Base-by-base conservation (phyloP, 163 green algal species). In the Scenedesmus sp. region DNA sequence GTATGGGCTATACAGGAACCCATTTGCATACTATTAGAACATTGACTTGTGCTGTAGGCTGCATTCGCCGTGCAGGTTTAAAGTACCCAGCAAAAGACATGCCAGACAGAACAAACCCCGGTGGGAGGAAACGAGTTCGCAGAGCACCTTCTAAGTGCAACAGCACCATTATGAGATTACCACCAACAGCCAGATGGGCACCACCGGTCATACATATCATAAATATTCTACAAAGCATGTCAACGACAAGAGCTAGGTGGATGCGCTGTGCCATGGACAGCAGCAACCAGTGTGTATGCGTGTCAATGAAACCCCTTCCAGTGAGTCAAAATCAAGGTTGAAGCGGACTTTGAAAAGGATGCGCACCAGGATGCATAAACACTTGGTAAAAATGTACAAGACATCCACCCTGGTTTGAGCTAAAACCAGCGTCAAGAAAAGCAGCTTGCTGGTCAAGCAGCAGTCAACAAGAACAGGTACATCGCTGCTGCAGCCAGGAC, bases 401-500 rank as follows among this genome's bases (percentile, higher is more conserved):
- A 76, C 65, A 72, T 24, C 65, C 30, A 40, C 65, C 65, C 30
- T 76, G 65, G 65, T 76, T 40, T 1, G 12, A 7, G 65, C 12
- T 3, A 30, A 30, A 76, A 37, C 65, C 65, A 76, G 65, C 65
- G 65, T 40, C 30, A 40, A 76, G 9, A 7, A 40, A 20, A 40
- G 26, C 56, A 68, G 65, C 65, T 76, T 76, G 65, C 65, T 76
- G 26, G 30, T 76, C 65, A 37, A 18, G 65, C 65, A 76, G 30
- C 65, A 40, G 65, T 76, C 65, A 40, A n/a, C 65, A 76, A 30
- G 65, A 40, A 76, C 65, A 40, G 30, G 30, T 76, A 76, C 65
- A 76, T 20, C 46, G 43, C 83, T 88, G 56, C 83, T 46, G n/a
- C 83, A 88, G 46, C 83, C 83, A 37, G 5, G 12, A 22, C 43